Base-by-base conservation (phyloP, 495 filamentous ascomycete genomes). In the Hyaloscypha finlandica region DNA sequence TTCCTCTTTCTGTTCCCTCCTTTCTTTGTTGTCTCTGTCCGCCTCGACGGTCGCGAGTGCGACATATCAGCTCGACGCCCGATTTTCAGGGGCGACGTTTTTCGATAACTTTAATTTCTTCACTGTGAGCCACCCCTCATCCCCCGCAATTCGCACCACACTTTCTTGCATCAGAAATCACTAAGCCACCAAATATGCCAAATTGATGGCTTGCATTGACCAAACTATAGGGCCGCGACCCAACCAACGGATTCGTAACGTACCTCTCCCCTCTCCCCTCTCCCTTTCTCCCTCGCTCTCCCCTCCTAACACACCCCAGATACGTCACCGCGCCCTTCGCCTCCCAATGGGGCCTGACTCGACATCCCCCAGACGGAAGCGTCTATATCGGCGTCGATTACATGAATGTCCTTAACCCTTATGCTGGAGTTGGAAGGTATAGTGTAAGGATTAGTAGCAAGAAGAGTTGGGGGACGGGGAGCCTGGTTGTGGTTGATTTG, bases 391-490 rank as follows among this genome's bases (percentile, higher is more conserved):
- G 82, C 31, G 83, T 81, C n/a, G 81, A 82, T 61, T 73, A 78
- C 53, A 74, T 71, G 20, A 76, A 73, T 65, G 74, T 65, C 61
- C 76, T 71, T 9, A 73, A 76, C 25, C 64, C 59, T 37, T 71
- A 66, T 9, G 19, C 30, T 33, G 74, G 77, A 39, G 72, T 75
- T 25, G 90, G 90, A 9, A 85, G 90, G 19, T 79, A 85, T 8
- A 89, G 86, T 61, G 83, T 92, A 9, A 84, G 89, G 3, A 78
- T 92, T 16, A 84, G 84, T 61, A 88, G 84, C 70, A 86, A 85
- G 64, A 81, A 86, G 30, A 77, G 76, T 54, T 93, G 85, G 42
- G 42, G 42, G 73, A 86, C 81, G 29, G 80, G 88, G 37, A 89
- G 87, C 0, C 78, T 93, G 29, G 83, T 92, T 66, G 80, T 92